Conservation (phyloP, 2,329 filamentous ascomycete genomes). For the Xylariaceae sp. region DNA sequence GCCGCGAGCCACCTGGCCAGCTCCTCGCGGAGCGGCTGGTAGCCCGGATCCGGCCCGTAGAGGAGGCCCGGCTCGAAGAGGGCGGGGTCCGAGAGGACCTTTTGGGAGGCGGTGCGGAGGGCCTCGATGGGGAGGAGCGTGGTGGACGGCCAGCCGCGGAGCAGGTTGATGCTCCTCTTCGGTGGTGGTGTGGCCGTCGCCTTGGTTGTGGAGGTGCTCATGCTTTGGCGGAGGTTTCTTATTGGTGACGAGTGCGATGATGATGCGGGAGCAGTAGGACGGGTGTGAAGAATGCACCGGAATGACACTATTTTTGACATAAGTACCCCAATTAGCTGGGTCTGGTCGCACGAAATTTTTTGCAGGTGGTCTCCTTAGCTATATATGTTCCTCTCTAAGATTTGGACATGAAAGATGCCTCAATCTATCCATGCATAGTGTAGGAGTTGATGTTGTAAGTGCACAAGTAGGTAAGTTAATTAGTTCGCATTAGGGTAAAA, state of each 20-base stretch:
- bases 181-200: not conserved
- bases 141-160: slow-evolving; percentile 16
- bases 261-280: not conserved
- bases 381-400: too few species aligned
- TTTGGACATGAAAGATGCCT: not conserved
- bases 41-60: slow-evolving; percentile 67
- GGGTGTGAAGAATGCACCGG: not conserved
- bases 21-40: slow-evolving; percentile 53
- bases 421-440: not conserved
- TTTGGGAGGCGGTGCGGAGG: slow-evolving; percentile 12
- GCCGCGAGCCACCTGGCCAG: slow-evolving; percentile 62
- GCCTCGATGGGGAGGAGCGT: slow-evolving; percentile 13
- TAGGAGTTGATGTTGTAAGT: not conserved
- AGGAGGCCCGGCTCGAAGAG: slow-evolving; percentile 46
- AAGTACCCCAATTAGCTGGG: too few species aligned
- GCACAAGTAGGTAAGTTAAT: not conserved
- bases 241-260: not conserved
- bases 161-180: slow-evolving; percentile 12
- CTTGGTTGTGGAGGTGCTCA: not conserved
- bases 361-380: too few species aligned
- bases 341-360: too few species aligned
- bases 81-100: slow-evolving; percentile 7
- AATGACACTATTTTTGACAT: not conserved
- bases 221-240: not conserved
- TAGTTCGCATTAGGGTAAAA: not conserved